Conservation (phyloP, 2,329 filamentous ascomycete genomes). For the Podosphaera fusca region DNA sequence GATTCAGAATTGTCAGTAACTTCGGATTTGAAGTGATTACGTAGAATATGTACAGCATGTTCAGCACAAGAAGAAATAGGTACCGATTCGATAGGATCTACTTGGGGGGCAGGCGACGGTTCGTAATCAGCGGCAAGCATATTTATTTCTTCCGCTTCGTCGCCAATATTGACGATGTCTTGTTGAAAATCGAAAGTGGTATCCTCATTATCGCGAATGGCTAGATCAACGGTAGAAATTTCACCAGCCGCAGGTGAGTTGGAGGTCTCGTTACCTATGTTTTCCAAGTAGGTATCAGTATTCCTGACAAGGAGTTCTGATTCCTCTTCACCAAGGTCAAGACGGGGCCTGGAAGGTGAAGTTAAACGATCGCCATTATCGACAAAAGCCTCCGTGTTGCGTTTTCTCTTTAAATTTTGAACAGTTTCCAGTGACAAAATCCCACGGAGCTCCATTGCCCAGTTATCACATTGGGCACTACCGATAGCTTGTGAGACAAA, state of each 20-base stretch:
- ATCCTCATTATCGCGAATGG: constrained; percentile 24
- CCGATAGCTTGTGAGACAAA: constrained; percentile 77
- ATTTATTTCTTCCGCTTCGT: constrained; percentile 23
- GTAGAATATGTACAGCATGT: constrained; percentile 82
- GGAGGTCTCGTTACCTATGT: not conserved
- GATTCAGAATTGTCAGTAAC: constrained; percentile 45
- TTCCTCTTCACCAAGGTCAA: constrained; percentile 40
- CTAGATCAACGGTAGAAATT: constrained; percentile 23
- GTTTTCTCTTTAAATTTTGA: constrained; percentile 77
- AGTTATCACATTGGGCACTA: constrained; percentile 52
- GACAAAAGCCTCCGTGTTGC: constrained; percentile 53
- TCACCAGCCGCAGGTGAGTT: constrained; percentile 8
- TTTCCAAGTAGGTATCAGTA: not conserved
- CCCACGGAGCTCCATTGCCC: constrained; percentile 84
- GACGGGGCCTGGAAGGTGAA: constrained; percentile 39
- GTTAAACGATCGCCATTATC: constrained; percentile 39
- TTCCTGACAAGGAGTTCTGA: not conserved
- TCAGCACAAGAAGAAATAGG: constrained; percentile 80
- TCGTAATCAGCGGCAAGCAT: constrained; percentile 43
- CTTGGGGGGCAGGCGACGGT: constrained; percentile 49
- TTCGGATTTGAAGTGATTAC: constrained; percentile 62
- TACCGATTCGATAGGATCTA: constrained; percentile 64
- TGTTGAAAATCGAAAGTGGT: constrained; percentile 23
- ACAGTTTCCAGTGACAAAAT: constrained; percentile 73
- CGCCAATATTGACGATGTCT: constrained; percentile 34